Evolutionary conservation across 768 basidiomycete species (phyloP).

Genomic region (Exidia glandulosa): DNA sequence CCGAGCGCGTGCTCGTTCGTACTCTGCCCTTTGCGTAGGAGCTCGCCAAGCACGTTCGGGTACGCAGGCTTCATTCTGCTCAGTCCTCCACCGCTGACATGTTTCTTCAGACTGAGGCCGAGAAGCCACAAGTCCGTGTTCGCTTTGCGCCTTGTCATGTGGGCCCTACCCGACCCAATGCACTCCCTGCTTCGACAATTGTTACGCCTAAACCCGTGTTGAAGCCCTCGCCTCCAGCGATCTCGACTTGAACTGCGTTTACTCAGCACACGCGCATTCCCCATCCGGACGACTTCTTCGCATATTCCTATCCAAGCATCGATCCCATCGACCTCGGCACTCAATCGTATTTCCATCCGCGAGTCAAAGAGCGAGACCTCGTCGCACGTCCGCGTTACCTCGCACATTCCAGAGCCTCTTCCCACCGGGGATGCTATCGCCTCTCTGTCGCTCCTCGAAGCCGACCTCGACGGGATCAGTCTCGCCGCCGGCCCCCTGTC

Average conservation of each 20-base stretch:
- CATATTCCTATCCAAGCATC: neutral
- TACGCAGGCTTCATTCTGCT: neutral
- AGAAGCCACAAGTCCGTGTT: neutral
- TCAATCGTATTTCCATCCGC: neutral
- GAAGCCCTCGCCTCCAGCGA: neutral
- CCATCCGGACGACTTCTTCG: neutral
- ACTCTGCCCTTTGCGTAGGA: neutral
- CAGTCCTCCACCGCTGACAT: neutral
- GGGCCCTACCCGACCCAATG: neutral
- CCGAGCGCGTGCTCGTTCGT: neutral
- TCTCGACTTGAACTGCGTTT: neutral
- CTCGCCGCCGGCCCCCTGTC: neutral
- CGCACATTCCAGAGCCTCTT: neutral
- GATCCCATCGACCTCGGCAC: neutral
- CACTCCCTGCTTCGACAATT: neutral
- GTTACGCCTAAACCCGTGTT: neutral
- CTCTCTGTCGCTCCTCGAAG: neutral
- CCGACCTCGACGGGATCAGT: neutral
- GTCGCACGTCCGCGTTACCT: neutral
- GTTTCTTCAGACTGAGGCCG: neutral
- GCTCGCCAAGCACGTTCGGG: neutral
- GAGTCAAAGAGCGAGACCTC: neutral
- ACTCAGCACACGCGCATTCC: no score
- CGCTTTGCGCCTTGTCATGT: neutral
- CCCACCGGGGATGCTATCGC: neutral